Evolutionary conservation across 2,329 filamentous ascomycete genomes (phyloP).

Genomic region (Microdochium bolleyi): DNA sequence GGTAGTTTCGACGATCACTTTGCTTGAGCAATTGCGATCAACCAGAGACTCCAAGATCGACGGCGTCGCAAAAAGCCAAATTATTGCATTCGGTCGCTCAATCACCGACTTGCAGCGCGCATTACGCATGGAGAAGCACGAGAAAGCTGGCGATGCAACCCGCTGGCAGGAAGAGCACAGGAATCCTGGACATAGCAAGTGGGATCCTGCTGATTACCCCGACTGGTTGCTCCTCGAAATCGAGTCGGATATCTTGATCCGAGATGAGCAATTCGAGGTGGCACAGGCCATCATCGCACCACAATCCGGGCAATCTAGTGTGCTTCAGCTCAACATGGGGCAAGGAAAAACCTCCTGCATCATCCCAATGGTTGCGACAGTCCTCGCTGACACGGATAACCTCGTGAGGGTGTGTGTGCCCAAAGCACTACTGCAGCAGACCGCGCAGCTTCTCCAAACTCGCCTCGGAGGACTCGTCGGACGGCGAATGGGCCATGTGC

Average conservation of each 20-base stretch:
- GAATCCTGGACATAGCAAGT: slow-evolving; percentile 46
- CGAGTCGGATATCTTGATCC: slow-evolving; percentile 55
- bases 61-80: slow-evolving; percentile 21
- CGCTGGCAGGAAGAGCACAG: slow-evolving; percentile 30
- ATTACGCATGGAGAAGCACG: slow-evolving; percentile 28
- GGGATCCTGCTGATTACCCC: slow-evolving; percentile 41
- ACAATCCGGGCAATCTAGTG: slow-evolving; percentile 41
- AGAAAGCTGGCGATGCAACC: slow-evolving; percentile 13
- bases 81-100: slow-evolving; percentile 34
- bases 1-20: slow-evolving; percentile 25
- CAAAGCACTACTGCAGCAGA: slow-evolving; percentile 47
- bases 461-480: slow-evolving; percentile 47
- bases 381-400: slow-evolving; percentile 33
- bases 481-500: slow-evolving; percentile 45
- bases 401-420: slow-evolving; percentile 49
- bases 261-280: slow-evolving; percentile 53
- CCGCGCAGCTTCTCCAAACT: slow-evolving; percentile 45
- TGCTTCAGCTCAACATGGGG: slow-evolving; percentile 62
- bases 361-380: slow-evolving; percentile 40
- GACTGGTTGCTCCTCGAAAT: slow-evolving; percentile 64
- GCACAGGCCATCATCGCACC: slow-evolving; percentile 52
- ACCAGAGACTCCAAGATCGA: slow-evolving; percentile 19
- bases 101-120: slow-evolving; percentile 37
- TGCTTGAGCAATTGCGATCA: slow-evolving; percentile 39
- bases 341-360: slow-evolving; percentile 52